A percentile compares a stretch with the other conserved stretches of the same genome.
These are phyloP conservation scores for Calonectria pseudoreteaudii DNA, from an alignment of 2,329 filamentous ascomycete genomes.

Conservation along the genomic window DNA sequence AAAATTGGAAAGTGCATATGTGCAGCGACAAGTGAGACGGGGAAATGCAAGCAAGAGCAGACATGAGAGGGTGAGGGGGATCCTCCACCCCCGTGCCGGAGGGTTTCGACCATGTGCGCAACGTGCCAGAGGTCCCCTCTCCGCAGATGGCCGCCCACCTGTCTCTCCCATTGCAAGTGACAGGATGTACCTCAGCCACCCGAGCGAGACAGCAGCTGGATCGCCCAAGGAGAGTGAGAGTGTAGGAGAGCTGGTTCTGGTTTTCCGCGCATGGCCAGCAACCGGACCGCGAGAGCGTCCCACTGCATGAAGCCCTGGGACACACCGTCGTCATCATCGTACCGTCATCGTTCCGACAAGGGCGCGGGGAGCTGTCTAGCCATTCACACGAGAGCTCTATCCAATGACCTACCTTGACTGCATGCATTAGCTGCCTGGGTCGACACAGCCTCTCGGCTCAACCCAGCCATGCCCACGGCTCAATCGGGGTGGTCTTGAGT, in stretches of 20 bases:
- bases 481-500: neutral
- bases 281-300: neutral
- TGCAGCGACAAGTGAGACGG: neutral
- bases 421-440: constrained; percentile 22
- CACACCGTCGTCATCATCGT: constrained; percentile 17
- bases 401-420: constrained; percentile 9
- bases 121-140: constrained; percentile 10
- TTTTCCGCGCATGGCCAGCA: constrained; percentile 12
- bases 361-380: constrained; percentile 19
- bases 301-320: neutral
- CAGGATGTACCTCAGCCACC: neutral
- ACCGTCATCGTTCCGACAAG: constrained; percentile 8
- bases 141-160: constrained; percentile 11
- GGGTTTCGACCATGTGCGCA: constrained; percentile 14
- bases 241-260: neutral
- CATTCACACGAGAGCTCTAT: constrained; percentile 10
- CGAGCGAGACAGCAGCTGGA: neutral
- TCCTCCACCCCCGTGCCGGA: constrained; percentile 5
- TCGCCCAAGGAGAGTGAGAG: neutral
- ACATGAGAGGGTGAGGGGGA: neutral
- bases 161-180: neutral
- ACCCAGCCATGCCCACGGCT: neutral
- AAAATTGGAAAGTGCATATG: neutral
- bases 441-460: neutral
- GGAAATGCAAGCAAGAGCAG: constrained; percentile 1